phyloP scores from a whole-genome alignment of 176 grass and related monocot species.

The Rhynchospora tenuis region DNA sequence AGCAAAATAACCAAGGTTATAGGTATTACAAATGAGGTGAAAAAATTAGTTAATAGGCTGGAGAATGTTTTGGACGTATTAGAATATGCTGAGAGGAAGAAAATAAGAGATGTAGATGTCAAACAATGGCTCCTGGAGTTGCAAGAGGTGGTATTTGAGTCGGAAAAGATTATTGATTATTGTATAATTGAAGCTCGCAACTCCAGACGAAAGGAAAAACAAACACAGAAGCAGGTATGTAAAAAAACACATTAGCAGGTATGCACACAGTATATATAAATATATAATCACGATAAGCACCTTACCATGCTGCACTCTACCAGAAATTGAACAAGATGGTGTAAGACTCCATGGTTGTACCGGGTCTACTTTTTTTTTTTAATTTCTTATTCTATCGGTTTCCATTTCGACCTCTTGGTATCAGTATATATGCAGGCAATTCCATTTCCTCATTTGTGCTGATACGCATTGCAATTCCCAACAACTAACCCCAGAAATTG shows the following conservation, averaged over 20 bases:
- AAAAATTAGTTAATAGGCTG: conserved; percentile 26
- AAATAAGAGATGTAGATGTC: conserved; percentile 20
- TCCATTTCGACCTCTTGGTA: neutral
- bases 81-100: conserved; percentile 33
- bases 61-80: conserved; percentile 27
- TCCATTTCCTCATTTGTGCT: neutral
- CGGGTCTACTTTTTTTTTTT: neutral
- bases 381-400: neutral
- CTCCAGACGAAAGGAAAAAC: conserved; percentile 17
- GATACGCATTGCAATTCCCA: neutral
- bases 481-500: neutral
- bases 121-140: conserved; percentile 39
- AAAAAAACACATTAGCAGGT: conserved; percentile 27
- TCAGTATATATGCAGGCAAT: neutral
- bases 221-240: conserved; percentile 27
- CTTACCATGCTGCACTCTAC: neutral
- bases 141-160: conserved; percentile 35
- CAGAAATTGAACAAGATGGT: neutral
- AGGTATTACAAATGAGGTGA: conserved; percentile 32
- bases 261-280: neutral
- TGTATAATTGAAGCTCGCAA: conserved; percentile 32
- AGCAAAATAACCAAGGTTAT: conserved; percentile 6
- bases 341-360: neutral
- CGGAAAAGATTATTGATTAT: conserved; percentile 36
- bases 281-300: neutral